A percentile compares a stretch with the other conserved stretches of the same genome.
phyloP scores from a whole-genome alignment of 2,329 filamentous ascomycete genomes.

The Cyphellophora attinorum region DNA sequence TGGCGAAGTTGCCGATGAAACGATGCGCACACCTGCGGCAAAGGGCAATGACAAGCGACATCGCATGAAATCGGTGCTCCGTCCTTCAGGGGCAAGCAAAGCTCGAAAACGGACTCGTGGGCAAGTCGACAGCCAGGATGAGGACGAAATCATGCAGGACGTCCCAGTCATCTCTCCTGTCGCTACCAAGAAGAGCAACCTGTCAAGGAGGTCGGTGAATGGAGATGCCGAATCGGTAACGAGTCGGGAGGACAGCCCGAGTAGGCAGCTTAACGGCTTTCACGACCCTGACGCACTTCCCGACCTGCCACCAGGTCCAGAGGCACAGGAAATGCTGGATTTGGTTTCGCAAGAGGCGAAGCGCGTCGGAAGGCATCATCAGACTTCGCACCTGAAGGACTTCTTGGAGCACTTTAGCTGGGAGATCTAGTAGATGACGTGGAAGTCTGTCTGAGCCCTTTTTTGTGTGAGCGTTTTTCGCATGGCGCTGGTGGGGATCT shows the following conservation, averaged over 20 bases:
- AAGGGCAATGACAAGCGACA: slow-evolving; percentile 15
- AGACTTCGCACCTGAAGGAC: slow-evolving; percentile 16
- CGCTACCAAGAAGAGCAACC: slow-evolving; percentile 18
- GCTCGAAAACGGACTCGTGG: slow-evolving; percentile 32
- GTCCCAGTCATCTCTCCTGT: slow-evolving; percentile 23
- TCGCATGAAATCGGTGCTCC: slow-evolving; percentile 32
- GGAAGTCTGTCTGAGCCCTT: no score
- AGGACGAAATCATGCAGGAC: slow-evolving; percentile 22
- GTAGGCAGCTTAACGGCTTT: slow-evolving; percentile 19
- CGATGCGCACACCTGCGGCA: slow-evolving; percentile 13
- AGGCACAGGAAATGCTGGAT: slow-evolving; percentile 19
- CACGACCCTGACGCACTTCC: slow-evolving; percentile 14
- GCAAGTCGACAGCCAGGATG: slow-evolving; percentile 19
- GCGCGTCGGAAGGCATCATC: slow-evolving; percentile 17
- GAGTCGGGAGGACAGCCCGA: slow-evolving; percentile 18
- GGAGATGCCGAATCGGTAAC: slow-evolving; percentile 9
- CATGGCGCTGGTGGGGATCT: no score
- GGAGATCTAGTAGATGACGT: no score
- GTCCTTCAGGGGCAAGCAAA: slow-evolving; percentile 32
- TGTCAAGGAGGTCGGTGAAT: slow-evolving; percentile 9
- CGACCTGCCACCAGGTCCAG: slow-evolving; percentile 16
- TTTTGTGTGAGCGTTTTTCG: no score
- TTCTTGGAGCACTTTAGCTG: slow-evolving; percentile 13
- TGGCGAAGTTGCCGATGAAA: slow-evolving; percentile 17
- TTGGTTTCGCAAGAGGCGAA: slow-evolving; percentile 16